Evolutionary conservation across 2,329 filamentous ascomycete species (phyloP), one percentile per base, ranked within the genome.

Genomic region (Pseudogymnoascus sp.): DNA sequence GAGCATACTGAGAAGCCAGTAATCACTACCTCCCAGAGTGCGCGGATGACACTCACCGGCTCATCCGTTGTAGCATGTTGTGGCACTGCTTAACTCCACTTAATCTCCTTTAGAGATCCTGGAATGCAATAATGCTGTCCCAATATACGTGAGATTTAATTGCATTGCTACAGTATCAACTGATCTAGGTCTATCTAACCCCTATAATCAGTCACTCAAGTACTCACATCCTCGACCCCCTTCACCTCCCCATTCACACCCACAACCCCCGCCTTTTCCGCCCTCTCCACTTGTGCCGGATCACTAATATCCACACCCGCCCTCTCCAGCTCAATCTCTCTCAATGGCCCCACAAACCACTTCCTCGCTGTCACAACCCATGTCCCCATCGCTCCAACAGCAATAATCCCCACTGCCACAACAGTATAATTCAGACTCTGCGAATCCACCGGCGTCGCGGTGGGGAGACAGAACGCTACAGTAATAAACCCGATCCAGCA

Each of bases 351-450:
- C 0, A 78, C 80, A 65, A 85, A 85, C 82, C 82, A 85, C 46
- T 73, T 77, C 35, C 74, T 73, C 1, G 83, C 83, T 76, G 78
- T 82, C 1, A 83, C 1, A 1, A 82, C 46, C 83, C 83, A 86
- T 13, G 74, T 76, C 0, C 72, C 74, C 19, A 81, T 72, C 1
- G 78, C 74, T 37, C 78, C 79, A 1, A 83, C 67, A 0, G 75
- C 76, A 53, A 85, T 80, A 63, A 85, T 84, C 0, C 82, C 83
- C 3, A 86, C 83, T 0, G 83, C 83, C 0, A 85, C 83, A 0
- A 81, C 79, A 0, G 83, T 84, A 68, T 86, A 86, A 67, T 86
- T 86, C 21, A 86, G 70, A 3, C 82, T 83, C 73, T 85, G 77
- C n/a, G 74, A 75, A 0, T 78, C 79, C 1, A 85, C 82, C 0